Percentiles rank a stretch among this genome's conserved stretches.
These are phyloP conservation scores for Ustilago hordei DNA, from an alignment of 1,284 basidiomycete species.

Conservation along the genomic window DNA sequence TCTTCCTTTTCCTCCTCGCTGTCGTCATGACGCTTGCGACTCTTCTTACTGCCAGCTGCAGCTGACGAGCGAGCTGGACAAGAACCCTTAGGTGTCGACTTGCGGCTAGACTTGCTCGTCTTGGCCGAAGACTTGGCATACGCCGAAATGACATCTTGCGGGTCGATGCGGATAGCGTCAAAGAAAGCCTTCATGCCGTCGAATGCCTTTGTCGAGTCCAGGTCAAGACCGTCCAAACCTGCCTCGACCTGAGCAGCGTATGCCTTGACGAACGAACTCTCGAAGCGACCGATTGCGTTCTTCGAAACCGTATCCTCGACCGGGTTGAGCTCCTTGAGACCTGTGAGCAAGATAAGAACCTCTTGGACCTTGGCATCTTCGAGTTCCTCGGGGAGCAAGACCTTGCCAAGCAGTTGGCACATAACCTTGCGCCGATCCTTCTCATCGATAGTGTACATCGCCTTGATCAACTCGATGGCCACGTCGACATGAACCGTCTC, in stretches of 20 bases:
- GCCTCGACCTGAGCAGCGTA: slow-evolving; percentile 50
- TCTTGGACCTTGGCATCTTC: slow-evolving; percentile 71
- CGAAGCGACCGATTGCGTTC: slow-evolving; percentile 80
- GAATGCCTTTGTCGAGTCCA: slow-evolving; percentile 23
- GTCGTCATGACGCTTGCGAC: slow-evolving; percentile 17
- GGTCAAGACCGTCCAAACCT: slow-evolving; percentile 30
- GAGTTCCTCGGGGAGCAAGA: slow-evolving; percentile 78
- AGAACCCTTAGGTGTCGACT: slow-evolving; percentile 23
- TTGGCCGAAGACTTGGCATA: slow-evolving; percentile 28
- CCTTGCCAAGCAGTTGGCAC: slow-evolving; percentile 81
- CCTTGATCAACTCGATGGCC: slow-evolving; percentile 79
- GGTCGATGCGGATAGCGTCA: slow-evolving; percentile 28
- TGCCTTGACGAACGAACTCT: slow-evolving; percentile 69
- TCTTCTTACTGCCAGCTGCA: slow-evolving; percentile 21
- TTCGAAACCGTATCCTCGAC: slow-evolving; percentile 76
- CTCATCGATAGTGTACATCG: slow-evolving; percentile 73
- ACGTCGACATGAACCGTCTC: slow-evolving; percentile 81
- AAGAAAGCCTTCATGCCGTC: slow-evolving; percentile 34
- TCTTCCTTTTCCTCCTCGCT: slow-evolving; percentile 30
- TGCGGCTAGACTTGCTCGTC: slow-evolving; percentile 26
- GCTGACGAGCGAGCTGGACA: slow-evolving; percentile 26
- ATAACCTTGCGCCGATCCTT: slow-evolving; percentile 82
- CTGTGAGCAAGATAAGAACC: slow-evolving; percentile 40
- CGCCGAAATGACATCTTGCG: slow-evolving; percentile 24
- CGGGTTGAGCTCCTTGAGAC: slow-evolving; percentile 50